These are phyloP conservation scores for Gossypium herbaceum DNA, from an alignment of 345 rosid genomes.

Conservation along the genomic window DNA sequence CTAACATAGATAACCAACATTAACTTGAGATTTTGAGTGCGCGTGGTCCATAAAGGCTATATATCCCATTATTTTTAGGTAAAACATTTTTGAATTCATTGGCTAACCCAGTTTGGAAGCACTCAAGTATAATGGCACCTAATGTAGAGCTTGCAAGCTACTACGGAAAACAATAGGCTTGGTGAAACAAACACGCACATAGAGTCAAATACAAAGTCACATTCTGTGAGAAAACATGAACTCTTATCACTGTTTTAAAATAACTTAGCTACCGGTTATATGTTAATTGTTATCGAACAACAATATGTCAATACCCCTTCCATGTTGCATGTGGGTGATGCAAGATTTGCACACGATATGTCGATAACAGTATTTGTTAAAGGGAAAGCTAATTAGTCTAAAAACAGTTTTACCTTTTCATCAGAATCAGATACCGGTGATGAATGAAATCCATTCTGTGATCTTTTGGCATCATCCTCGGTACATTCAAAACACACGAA, in stretches of 20 bases:
- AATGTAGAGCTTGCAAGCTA: not conserved
- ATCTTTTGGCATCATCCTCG: conserved; percentile 49
- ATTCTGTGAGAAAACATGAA: not conserved
- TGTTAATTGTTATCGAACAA: not conserved
- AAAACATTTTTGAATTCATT: not conserved
- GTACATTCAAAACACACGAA: conserved; percentile 75
- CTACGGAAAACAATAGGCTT: not conserved
- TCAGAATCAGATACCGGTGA: conserved; percentile 48
- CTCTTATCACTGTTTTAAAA: not conserved
- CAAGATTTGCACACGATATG: not conserved
- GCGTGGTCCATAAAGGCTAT: not conserved
- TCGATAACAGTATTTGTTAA: too few relatives aligned
- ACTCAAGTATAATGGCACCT: not conserved
- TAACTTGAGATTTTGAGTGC: not conserved
- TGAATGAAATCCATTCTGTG: conserved; percentile 60
- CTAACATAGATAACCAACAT: not conserved
- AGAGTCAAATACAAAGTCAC: not conserved
- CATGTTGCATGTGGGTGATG: not conserved
- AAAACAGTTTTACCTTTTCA: conserved; percentile 38
- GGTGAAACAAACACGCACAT: not conserved
- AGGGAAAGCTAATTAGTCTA: not conserved
- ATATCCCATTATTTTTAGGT: not conserved
- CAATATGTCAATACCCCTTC: not conserved
- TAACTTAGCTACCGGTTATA: not conserved
- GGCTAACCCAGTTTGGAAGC: not conserved